A percentile compares a stretch with the other conserved stretches of the same genome.
Conservation (phyloP, 495 filamentous ascomycete species). For the Lepidopterella palustris region DNA sequence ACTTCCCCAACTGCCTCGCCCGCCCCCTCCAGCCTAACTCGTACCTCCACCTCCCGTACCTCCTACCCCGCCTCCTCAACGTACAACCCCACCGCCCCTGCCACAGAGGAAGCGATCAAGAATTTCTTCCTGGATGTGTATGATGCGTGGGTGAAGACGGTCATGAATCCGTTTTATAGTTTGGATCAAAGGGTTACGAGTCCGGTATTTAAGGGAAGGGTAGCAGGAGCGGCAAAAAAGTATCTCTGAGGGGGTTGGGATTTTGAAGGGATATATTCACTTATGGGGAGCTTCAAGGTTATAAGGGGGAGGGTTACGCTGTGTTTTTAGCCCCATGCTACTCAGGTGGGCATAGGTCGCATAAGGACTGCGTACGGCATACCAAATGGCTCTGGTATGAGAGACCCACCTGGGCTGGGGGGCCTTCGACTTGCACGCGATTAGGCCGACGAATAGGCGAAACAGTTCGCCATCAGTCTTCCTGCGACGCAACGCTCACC, state of each 20-base stretch:
- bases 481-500: too few species aligned
- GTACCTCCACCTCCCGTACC: too few species aligned
- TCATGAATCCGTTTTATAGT: constrained; percentile 92
- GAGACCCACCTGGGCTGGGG: too few species aligned
- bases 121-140: constrained; percentile 93
- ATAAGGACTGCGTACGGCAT: too few species aligned
- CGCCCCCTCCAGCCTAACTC: constrained; percentile 14
- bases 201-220: constrained; percentile 72
- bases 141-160: constrained; percentile 90
- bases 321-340: too few species aligned
- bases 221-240: constrained; percentile 84
- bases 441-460: too few species aligned
- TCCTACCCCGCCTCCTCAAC: constrained; percentile 30
- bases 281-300: not conserved
- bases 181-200: constrained; percentile 74
- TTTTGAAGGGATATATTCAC: not conserved
- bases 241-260: constrained; percentile 53
- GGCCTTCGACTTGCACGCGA: too few species aligned
- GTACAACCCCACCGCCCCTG: constrained; percentile 74
- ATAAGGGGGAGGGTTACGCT: too few species aligned
- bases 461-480: too few species aligned
- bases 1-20: constrained; percentile 61
- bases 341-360: too few species aligned
- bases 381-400: too few species aligned
- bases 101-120: constrained; percentile 89